Evolutionary conservation across 2,329 filamentous ascomycete species (phyloP).

Genomic region (Fusarium clavum): DNA sequence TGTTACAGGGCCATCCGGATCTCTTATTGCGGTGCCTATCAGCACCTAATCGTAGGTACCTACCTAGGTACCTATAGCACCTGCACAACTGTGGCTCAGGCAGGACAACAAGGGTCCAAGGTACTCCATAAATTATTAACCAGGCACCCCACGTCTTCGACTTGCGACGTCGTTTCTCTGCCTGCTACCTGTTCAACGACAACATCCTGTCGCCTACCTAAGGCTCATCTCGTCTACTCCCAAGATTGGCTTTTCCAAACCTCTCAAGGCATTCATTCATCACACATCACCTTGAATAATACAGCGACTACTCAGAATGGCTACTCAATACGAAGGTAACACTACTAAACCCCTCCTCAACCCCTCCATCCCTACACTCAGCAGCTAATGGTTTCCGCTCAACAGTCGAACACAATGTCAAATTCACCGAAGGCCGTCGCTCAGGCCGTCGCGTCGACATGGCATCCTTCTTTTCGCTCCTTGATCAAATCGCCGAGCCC

Average conservation of each 20-base stretch:
- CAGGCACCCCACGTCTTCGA: constrained; percentile 20
- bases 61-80: neutral
- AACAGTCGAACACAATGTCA: constrained; percentile 74
- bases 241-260: neutral
- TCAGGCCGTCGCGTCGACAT: constrained; percentile 69
- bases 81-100: constrained; percentile 3
- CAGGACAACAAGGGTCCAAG: constrained; percentile 9
- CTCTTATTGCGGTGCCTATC: neutral
- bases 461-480: constrained; percentile 70
- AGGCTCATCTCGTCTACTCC: neutral
- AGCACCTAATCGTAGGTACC: constrained; percentile 18
- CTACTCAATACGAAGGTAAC: constrained; percentile 68
- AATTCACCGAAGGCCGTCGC: constrained; percentile 54
- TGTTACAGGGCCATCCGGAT: neutral
- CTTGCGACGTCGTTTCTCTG: constrained; percentile 40
- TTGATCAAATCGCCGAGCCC: constrained; percentile 62
- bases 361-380: constrained; percentile 6
- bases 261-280: neutral
- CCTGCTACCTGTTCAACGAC: constrained; percentile 29
- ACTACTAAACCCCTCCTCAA: constrained; percentile 9
- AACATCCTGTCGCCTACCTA: constrained; percentile 11
- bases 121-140: constrained; percentile 6
- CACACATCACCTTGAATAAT: neutral
- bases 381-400: constrained; percentile 4
- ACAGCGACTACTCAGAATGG: constrained; percentile 55